These are phyloP conservation scores for Elasticomyces elasticus DNA, from an alignment of 495 filamentous ascomycete species.

Conservation along the genomic window DNA sequence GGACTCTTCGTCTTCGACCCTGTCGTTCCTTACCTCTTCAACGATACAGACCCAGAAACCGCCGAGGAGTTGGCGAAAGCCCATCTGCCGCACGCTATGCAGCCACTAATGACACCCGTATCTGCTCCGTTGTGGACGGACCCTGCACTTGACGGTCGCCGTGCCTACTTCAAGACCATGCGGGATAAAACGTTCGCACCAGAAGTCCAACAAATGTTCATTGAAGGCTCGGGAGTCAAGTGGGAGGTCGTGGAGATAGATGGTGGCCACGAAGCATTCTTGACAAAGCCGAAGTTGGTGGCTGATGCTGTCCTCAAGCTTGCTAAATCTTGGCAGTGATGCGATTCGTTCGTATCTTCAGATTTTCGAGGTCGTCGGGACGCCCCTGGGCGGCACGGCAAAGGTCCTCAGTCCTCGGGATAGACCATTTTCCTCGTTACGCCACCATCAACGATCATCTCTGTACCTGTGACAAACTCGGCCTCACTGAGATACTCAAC, in stretches of 20 bases:
- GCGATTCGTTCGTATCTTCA: neutral
- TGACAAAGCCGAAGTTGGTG: neutral
- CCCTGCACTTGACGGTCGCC: neutral
- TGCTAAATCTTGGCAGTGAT: neutral
- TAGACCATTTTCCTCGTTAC: constrained; percentile 30
- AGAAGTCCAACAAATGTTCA: neutral
- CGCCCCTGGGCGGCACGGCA: too few species aligned
- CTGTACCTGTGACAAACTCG: constrained; percentile 25
- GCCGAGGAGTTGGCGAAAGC: too few species aligned
- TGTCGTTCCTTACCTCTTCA: too few species aligned
- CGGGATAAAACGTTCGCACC: neutral
- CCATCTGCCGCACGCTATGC: too few species aligned
- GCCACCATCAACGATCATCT: constrained; percentile 26
- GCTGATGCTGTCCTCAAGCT: neutral
- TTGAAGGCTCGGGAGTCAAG: neutral
- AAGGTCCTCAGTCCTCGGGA: constrained; percentile 22
- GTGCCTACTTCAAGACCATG: neutral
- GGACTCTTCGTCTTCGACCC: too few species aligned
- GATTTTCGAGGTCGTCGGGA: neutral
- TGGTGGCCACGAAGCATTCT: neutral
- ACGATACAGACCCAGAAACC: too few species aligned
- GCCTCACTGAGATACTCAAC: constrained; percentile 27
- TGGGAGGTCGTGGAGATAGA: neutral
- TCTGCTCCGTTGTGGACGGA: neutral
- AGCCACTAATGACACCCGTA: too few species aligned